These are phyloP conservation scores for Sporothrix variecibatus DNA, from an alignment of 2,329 filamentous ascomycete genomes.

Conservation along the genomic window DNA sequence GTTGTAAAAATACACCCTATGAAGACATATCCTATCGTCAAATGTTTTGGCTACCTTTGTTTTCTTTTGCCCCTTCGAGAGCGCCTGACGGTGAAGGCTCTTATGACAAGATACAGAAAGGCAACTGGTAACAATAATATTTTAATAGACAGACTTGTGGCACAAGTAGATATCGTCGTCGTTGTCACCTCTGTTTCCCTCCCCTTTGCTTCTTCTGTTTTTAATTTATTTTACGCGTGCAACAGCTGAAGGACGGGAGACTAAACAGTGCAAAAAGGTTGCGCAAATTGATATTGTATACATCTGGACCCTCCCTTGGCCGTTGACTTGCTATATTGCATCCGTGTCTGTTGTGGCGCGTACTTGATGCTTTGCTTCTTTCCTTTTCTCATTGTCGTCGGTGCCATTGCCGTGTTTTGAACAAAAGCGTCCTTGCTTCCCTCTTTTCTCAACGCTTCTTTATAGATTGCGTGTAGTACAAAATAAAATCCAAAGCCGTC, in stretches of 20 bases:
- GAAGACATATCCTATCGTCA: too few relatives aligned
- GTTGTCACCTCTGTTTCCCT: background rate
- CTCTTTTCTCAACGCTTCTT: background rate
- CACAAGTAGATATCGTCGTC: background rate
- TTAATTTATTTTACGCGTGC: background rate
- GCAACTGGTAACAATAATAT: background rate
- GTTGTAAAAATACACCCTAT: background rate
- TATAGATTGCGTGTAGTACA: background rate
- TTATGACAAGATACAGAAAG: background rate
- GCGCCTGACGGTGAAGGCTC: background rate
- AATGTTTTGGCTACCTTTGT: too few relatives aligned
- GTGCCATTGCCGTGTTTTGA: background rate
- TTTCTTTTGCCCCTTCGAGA: background rate
- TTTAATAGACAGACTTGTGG: background rate
- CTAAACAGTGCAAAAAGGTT: background rate
- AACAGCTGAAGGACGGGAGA: constrained; percentile 2
- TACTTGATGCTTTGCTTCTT: background rate
- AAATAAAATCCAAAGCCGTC: background rate
- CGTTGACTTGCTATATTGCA: constrained; percentile 22
- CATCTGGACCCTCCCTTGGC: background rate
- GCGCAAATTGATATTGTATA: background rate
- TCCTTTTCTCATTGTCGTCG: background rate
- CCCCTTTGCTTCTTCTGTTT: background rate
- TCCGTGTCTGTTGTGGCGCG: constrained; percentile 19
- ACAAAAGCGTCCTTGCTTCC: background rate